These are phyloP conservation scores for Debaryomyces singareniensis DNA, from an alignment of 1,139 yeast species.

Conservation along the genomic window DNA sequence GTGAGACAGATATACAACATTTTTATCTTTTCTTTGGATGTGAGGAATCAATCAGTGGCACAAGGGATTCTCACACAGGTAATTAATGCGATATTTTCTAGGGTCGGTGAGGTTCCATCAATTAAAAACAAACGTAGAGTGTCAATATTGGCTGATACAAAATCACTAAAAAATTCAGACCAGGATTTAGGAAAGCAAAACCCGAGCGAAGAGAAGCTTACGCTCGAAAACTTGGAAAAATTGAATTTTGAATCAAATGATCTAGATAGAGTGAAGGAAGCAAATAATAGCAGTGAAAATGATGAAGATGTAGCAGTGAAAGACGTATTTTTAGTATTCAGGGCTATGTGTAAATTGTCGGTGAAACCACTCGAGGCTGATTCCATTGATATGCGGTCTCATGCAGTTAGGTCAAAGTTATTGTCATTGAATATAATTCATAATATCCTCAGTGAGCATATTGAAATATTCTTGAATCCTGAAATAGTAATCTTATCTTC, in stretches of 20 bases:
- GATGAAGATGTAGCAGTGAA: constrained; percentile 69
- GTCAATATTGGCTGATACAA: constrained; percentile 1
- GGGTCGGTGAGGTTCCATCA: constrained; percentile 41
- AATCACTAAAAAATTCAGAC: constrained; percentile 16
- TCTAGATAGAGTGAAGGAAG: constrained; percentile 47
- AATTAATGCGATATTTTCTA: constrained; percentile 76
- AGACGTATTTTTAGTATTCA: constrained; percentile 87
- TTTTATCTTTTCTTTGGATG: constrained; percentile 74
- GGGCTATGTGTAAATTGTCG: constrained; percentile 92
- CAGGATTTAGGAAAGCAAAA: constrained; percentile 13
- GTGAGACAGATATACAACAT: constrained; percentile 91
- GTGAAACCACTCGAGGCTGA: constrained; percentile 73
- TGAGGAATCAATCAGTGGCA: constrained; percentile 87
- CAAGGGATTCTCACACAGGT: constrained; percentile 94
- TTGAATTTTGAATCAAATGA: constrained; percentile 46
- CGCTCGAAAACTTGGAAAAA: constrained; percentile 53
- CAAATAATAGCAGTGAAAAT: constrained; percentile 33
- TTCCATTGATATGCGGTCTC: constrained; percentile 78
- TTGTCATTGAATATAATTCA: constrained; percentile 84
- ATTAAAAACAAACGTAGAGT: constrained; percentile 10
- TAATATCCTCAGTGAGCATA: constrained; percentile 77
- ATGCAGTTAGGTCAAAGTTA: constrained; percentile 84
- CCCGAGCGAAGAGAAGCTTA: constrained; percentile 33
- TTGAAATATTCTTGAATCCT: constrained; percentile 69
- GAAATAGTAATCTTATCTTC: constrained; percentile 55